A percentile compares a stretch with the other conserved stretches of the same genome.
These are phyloP conservation scores for Paralagenidium karlingii DNA, from an alignment of 352 stramenopile genomes.

Conservation along the genomic window DNA sequence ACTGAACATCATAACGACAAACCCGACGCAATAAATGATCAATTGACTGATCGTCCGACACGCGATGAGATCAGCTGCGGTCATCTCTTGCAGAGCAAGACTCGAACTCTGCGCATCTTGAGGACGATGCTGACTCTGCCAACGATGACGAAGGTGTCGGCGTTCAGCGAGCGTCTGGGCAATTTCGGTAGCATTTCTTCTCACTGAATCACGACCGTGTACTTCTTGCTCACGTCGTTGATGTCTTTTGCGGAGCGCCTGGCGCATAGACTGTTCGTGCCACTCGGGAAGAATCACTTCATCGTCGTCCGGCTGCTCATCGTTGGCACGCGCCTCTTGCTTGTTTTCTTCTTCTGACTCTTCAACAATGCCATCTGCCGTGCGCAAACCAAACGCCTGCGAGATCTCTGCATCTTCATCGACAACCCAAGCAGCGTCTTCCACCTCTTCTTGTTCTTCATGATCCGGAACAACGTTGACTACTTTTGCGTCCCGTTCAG, in stretches of 20 bases:
- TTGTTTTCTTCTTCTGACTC: constrained; percentile 16
- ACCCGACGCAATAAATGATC: constrained; percentile 20
- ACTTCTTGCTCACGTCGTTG: constrained; percentile 11
- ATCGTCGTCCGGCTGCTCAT: constrained; percentile 1
- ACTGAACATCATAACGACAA: constrained; percentile 20
- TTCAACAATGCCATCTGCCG: no score
- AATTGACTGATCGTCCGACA: constrained; percentile 32
- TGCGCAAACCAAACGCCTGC: constrained; percentile 27
- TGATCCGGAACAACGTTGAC: no score
- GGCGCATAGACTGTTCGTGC: constrained; percentile 28
- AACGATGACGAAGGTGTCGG: no score
- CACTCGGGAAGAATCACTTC: constrained; percentile 43
- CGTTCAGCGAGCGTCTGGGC: constrained; percentile 19
- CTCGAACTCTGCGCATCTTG: no score
- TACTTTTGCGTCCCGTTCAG: not conserved
- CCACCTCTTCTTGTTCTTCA: constrained; percentile 16
- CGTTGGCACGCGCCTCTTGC: constrained; percentile 9
- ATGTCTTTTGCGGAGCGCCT: constrained; percentile 42
- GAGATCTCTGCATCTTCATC: constrained; percentile 19
- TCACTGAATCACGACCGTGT: constrained; percentile 24
- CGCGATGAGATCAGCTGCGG: constrained; percentile 23
- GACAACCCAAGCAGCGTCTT: constrained; percentile 15
- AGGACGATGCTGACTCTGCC: no score
- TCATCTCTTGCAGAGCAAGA: no score
- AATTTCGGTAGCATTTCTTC: constrained; percentile 37